These are phyloP conservation scores for Zoysia matrella DNA, from an alignment of 202 grass and related monocot species.

Conservation along the genomic window DNA sequence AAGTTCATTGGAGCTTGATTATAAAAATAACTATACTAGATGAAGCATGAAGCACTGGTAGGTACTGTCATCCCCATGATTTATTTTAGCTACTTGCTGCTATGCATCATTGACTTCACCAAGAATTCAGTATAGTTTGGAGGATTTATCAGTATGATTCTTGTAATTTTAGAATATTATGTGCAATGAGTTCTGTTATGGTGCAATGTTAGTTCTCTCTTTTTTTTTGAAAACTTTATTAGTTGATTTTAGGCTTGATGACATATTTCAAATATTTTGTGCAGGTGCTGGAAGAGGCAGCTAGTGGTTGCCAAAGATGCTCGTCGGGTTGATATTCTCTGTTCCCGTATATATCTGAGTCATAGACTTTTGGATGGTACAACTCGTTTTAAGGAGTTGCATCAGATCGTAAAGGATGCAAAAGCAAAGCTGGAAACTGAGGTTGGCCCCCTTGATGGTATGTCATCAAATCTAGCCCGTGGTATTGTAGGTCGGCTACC, in stretches of 20 bases:
- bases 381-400: conserved; percentile 83
- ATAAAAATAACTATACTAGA: not conserved
- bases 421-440: conserved; percentile 90
- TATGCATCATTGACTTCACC: not conserved
- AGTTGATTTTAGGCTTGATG: conserved; percentile 21
- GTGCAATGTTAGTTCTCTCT: not conserved
- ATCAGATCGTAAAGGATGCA: conserved; percentile 86
- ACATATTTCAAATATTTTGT: conserved; percentile 42
- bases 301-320: conserved; percentile 92
- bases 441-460: conserved; percentile 91
- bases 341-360: conserved; percentile 81
- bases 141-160: conserved; percentile 22
- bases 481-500: conserved; percentile 90
- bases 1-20: not conserved
- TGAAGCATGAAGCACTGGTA: not conserved
- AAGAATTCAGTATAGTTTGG: conserved; percentile 28
- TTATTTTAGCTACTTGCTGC: conserved; percentile 27
- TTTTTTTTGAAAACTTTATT: not conserved
- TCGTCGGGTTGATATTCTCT: conserved; percentile 88
- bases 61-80: not conserved
- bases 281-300: conserved; percentile 94
- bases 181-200: conserved; percentile 19
- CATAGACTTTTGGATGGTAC: conserved; percentile 92
- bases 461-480: conserved; percentile 87
- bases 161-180: conserved; percentile 2